Evolutionary conservation across 2,329 filamentous ascomycete species (phyloP).

Genomic region (Ophiosphaerella narmari): DNA sequence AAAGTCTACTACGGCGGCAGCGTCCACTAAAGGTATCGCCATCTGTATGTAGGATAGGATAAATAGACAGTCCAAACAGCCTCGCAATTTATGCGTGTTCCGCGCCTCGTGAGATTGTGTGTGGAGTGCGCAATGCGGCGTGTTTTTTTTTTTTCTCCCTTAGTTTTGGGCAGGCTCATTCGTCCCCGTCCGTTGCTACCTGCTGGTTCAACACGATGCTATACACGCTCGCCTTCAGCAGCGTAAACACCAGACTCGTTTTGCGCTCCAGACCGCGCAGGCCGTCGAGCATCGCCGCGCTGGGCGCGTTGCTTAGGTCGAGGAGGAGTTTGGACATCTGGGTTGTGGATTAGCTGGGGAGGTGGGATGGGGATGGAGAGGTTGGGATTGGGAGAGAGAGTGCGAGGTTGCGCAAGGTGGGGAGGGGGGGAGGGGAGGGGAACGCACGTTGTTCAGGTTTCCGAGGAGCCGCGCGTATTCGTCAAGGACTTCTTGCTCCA

Average conservation of each 20-base stretch:
- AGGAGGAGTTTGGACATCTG: conserved; percentile 64
- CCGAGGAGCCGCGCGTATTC: conserved; percentile 87
- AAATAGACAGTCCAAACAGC: too few species aligned
- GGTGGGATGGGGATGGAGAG: conserved; percentile 27
- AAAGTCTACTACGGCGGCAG: conserved; percentile 94
- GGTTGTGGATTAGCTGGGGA: conserved; percentile 33
- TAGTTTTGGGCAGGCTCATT: neutral
- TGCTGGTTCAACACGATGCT: conserved; percentile 98
- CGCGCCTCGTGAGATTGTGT: too few species aligned
- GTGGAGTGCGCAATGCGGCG: too few species aligned
- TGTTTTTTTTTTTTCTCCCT: conserved; percentile 13
- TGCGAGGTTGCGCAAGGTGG: neutral
- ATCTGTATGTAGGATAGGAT: conserved; percentile 10
- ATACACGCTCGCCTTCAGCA: conserved; percentile 97
- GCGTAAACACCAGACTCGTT: conserved; percentile 90
- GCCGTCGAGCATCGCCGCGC: conserved; percentile 80
- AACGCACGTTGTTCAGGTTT: conserved; percentile 84
- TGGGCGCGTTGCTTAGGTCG: conserved; percentile 65
- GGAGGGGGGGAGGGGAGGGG: neutral
- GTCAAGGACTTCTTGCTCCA: conserved; percentile 93
- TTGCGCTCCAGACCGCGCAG: conserved; percentile 89
- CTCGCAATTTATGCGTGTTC: too few species aligned
- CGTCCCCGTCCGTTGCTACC: conserved; percentile 42
- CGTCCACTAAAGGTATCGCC: conserved; percentile 29
- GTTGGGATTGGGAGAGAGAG: neutral